Conservation (phyloP, 495 filamentous ascomycete species). For the Baudoinia panamericana region DNA sequence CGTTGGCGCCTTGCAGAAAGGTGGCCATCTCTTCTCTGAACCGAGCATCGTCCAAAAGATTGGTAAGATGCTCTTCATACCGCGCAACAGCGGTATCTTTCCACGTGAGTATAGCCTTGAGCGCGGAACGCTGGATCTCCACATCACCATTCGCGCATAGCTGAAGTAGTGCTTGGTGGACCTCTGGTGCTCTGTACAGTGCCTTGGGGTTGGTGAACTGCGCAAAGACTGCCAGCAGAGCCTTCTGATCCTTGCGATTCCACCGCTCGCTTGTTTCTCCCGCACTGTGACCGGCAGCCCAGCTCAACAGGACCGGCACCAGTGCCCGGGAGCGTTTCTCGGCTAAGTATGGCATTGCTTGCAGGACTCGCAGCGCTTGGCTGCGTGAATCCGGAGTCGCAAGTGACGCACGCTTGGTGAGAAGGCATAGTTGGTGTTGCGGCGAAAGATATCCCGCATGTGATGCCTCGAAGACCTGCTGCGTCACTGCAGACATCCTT, state of each 20-base stretch:
- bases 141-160: conserved; percentile 76
- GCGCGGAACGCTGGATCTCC: conserved; percentile 69
- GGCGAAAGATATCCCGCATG: conserved; percentile 7
- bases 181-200: conserved; percentile 63
- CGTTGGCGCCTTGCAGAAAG: conserved; percentile 56
- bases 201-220: conserved; percentile 75
- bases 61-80: conserved; percentile 77
- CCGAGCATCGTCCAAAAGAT: conserved; percentile 76
- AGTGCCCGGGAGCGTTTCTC: conserved; percentile 76
- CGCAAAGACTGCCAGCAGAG: conserved; percentile 68
- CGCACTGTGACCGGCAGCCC: conserved; percentile 35
- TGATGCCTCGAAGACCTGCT: conserved; percentile 15
- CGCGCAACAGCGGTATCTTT: conserved; percentile 59
- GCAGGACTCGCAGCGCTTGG: conserved; percentile 69
- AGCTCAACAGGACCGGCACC: conserved; percentile 73
- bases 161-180: conserved; percentile 56
- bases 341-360: conserved; percentile 56
- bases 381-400: conserved; percentile 32
- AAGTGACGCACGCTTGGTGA: conserved; percentile 33
- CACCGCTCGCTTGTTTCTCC: conserved; percentile 34
- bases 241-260: conserved; percentile 62
- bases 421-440: conserved; percentile 37
- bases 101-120: conserved; percentile 83
- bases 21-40: conserved; percentile 86
- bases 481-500: conserved; percentile 18